Conservation (phyloP, 257 asterid species). For the Przewalskia tangutica region DNA sequence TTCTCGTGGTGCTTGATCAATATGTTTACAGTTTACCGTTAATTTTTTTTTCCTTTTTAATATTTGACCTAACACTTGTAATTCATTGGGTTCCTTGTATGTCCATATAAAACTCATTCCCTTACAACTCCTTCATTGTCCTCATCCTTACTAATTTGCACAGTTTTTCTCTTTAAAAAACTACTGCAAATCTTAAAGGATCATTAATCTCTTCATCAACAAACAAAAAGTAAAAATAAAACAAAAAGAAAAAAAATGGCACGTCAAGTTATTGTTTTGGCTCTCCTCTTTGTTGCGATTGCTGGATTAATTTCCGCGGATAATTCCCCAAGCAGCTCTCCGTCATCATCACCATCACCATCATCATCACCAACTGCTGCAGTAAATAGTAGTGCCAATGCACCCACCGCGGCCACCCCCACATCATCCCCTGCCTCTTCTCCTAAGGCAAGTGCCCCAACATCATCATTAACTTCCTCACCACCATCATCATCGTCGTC, state of each 20-base stretch:
- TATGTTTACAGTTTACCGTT: background rate
- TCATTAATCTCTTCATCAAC: slow-evolving; percentile 6
- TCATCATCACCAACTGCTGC: slow-evolving; percentile 9
- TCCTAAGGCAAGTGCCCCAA: background rate
- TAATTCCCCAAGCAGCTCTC: slow-evolving; percentile 31
- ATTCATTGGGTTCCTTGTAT: background rate
- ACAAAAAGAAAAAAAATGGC: slow-evolving; percentile 30
- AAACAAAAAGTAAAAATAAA: background rate
- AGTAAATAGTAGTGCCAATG: slow-evolving; percentile 19
- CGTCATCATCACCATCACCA: slow-evolving; percentile 14
- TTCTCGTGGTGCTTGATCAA: background rate
- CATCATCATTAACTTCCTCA: slow-evolving; percentile 2
- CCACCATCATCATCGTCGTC: slow-evolving; percentile 1
- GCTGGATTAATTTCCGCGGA: slow-evolving; percentile 49
- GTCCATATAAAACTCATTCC: slow-evolving; percentile 24
- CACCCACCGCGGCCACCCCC: background rate
- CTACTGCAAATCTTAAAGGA: slow-evolving; percentile 35
- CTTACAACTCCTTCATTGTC: background rate
- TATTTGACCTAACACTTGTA: background rate
- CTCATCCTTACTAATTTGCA: slow-evolving; percentile 26
- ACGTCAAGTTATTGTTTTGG: slow-evolving; percentile 37
- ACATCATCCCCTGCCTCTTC: slow-evolving; percentile 7
- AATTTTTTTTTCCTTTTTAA: too few species aligned
- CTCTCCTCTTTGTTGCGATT: slow-evolving; percentile 34
- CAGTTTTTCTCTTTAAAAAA: slow-evolving; percentile 32